Conservation (phyloP, 2,329 filamentous ascomycete genomes). For the Scedosporium apiospermum region DNA sequence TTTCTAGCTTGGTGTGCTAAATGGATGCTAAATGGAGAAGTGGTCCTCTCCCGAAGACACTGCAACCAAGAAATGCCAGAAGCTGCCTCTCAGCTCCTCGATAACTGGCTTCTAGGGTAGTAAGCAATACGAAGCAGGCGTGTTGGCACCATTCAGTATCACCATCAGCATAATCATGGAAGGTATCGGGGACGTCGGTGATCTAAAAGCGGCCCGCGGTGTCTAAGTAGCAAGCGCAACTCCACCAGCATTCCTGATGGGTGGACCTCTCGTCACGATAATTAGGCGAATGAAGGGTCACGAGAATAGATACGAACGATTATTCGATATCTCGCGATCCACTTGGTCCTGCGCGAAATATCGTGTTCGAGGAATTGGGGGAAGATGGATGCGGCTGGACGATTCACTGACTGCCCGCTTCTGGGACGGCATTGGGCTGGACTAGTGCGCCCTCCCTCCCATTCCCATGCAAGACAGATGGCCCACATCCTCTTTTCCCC, state of each 20-base stretch:
- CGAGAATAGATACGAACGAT: background rate
- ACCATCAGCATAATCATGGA: no score
- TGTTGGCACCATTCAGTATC: background rate
- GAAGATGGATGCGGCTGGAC: background rate
- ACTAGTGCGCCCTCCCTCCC: background rate
- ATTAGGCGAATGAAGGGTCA: background rate
- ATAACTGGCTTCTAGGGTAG: no score
- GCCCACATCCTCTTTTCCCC: background rate
- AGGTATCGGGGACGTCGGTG: background rate
- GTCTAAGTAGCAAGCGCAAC: background rate
- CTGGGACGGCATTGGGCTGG: background rate
- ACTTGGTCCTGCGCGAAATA: background rate
- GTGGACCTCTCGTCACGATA: background rate
- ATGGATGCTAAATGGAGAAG: no score
- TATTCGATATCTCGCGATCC: background rate
- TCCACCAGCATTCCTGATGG: background rate
- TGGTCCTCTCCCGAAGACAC: no score
- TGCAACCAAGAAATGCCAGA: no score
- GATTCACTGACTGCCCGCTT: background rate
- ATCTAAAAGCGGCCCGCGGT: background rate
- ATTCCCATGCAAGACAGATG: background rate
- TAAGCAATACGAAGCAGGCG: no score
- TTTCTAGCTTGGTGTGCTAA: no score
- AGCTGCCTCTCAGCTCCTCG: no score
- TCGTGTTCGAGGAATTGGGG: background rate